phyloP scores from a whole-genome alignment of 495 filamentous ascomycete species.

The Bacidia gigantensis region DNA sequence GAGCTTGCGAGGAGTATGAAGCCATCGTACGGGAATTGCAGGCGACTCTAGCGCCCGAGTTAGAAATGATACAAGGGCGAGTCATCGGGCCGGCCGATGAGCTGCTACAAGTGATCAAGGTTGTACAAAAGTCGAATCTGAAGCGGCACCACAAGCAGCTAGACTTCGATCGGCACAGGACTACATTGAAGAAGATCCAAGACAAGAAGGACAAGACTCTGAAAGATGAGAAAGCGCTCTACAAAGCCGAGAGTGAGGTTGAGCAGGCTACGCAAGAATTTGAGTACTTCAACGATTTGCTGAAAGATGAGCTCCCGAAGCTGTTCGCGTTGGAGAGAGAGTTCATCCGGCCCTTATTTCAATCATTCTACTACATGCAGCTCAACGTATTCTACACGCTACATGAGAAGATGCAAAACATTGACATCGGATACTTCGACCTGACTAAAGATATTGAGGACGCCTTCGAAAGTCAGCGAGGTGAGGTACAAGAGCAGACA shows the following conservation, averaged over 20 bases:
- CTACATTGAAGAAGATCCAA: constrained; percentile 79
- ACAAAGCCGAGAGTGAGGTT: constrained; percentile 86
- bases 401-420: constrained; percentile 91
- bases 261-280: constrained; percentile 90
- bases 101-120: constrained; percentile 86
- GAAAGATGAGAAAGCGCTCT: constrained; percentile 95
- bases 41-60: constrained; percentile 72
- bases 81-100: constrained; percentile 92
- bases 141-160: constrained; percentile 97
- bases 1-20: constrained; percentile 94
- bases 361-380: constrained; percentile 99
- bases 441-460: constrained; percentile 79
- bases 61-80: constrained; percentile 93
- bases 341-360: constrained; percentile 95
- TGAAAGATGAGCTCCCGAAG: constrained; percentile 90
- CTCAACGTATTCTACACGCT: constrained; percentile 98
- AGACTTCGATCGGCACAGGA: constrained; percentile 80
- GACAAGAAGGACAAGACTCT: constrained; percentile 94
- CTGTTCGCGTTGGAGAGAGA: constrained; percentile 86
- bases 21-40: constrained; percentile 80
- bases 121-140: constrained; percentile 70
- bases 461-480: constrained; percentile 76
- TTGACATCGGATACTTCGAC: constrained; percentile 96
- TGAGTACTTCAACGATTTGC: constrained; percentile 90
- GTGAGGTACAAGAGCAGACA: constrained; percentile 65